Evolutionary conservation across 176 grass and related monocot species (phyloP).

Genomic region (Areca catechu): DNA sequence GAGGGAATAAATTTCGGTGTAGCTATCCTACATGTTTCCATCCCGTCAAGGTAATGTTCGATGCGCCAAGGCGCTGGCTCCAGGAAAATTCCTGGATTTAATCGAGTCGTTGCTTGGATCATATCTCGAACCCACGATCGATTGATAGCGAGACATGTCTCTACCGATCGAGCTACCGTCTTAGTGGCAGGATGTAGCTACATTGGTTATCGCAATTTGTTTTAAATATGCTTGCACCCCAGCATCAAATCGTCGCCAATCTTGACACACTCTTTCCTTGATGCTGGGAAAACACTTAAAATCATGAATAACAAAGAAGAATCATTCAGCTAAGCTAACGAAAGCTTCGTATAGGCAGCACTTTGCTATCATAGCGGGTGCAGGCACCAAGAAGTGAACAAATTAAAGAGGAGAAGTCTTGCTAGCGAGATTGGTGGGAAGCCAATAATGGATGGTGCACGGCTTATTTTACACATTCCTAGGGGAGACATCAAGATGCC

Average conservation of each 20-base stretch:
- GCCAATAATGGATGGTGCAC: background rate
- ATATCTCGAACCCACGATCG: too few species aligned
- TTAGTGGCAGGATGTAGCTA: background rate
- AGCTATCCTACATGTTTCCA: too few species aligned
- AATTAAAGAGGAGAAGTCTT: slow-evolving; percentile 16
- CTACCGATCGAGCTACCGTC: too few species aligned
- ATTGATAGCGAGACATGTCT: too few species aligned
- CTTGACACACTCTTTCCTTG: background rate
- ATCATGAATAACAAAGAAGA: too few species aligned
- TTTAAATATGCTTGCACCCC: background rate
- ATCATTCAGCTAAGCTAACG: too few species aligned
- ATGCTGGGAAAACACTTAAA: background rate
- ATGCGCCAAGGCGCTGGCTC: too few species aligned
- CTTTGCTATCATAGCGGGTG: background rate
- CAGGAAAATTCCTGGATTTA: too few species aligned
- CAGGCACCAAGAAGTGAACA: background rate
- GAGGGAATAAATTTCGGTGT: too few species aligned
- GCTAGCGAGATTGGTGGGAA: slow-evolving; percentile 3
- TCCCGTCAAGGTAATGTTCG: too few species aligned
- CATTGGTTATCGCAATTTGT: too few species aligned
- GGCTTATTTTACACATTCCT: background rate
- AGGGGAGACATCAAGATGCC: slow-evolving; percentile 10
- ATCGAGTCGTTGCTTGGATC: too few species aligned
- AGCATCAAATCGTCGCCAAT: background rate
- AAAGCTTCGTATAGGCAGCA: slow-evolving; percentile 1